Conservation (phyloP, 352 stramenopile genomes). For the Phytophthora pseudosyringae region DNA sequence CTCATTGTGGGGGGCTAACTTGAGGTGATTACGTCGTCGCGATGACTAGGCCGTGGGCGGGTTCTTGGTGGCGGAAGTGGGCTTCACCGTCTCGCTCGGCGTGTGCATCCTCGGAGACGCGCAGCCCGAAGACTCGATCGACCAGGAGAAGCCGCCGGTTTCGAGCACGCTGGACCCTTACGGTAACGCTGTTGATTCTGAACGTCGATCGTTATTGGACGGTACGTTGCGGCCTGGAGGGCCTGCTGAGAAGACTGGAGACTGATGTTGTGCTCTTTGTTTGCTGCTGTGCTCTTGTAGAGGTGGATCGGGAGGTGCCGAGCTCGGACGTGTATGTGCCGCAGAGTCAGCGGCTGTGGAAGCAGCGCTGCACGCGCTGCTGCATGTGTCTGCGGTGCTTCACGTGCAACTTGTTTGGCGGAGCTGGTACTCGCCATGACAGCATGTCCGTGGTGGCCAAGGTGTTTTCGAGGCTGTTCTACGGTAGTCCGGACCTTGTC, state of each 20-base stretch:
- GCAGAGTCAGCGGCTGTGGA: slow-evolving; percentile 72
- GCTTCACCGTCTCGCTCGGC: slow-evolving; percentile 75
- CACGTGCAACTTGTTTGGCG: slow-evolving; percentile 89
- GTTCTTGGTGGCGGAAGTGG: slow-evolving; percentile 71
- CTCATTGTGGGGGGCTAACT: slow-evolving; percentile 10
- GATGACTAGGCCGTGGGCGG: slow-evolving; percentile 54
- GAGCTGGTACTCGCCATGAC: slow-evolving; percentile 82
- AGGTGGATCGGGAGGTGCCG: slow-evolving; percentile 61
- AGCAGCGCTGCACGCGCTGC: slow-evolving; percentile 76
- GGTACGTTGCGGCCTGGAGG: slow-evolving; percentile 47
- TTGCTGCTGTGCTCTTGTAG: slow-evolving; percentile 30
- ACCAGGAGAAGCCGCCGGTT: slow-evolving; percentile 35
- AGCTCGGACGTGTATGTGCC: slow-evolving; percentile 87
- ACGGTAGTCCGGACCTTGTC: slow-evolving; percentile 86
- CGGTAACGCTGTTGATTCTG: slow-evolving; percentile 75
- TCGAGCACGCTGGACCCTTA: slow-evolving; percentile 46
- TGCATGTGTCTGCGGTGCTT: slow-evolving; percentile 85
- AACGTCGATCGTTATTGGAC: slow-evolving; percentile 80
- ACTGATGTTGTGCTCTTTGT: slow-evolving; percentile 7
- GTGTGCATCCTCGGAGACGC: slow-evolving; percentile 68
- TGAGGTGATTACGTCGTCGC: slow-evolving; percentile 11
- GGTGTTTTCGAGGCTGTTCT: slow-evolving; percentile 86
- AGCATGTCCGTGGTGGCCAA: slow-evolving; percentile 90
- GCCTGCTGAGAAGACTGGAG: not conserved
- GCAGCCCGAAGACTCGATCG: slow-evolving; percentile 37